A percentile compares a stretch with the other conserved stretches of the same genome.
Evolutionary conservation across 352 stramenopile genomes (phyloP).

Genomic region (Globisporangium nunn): DNA sequence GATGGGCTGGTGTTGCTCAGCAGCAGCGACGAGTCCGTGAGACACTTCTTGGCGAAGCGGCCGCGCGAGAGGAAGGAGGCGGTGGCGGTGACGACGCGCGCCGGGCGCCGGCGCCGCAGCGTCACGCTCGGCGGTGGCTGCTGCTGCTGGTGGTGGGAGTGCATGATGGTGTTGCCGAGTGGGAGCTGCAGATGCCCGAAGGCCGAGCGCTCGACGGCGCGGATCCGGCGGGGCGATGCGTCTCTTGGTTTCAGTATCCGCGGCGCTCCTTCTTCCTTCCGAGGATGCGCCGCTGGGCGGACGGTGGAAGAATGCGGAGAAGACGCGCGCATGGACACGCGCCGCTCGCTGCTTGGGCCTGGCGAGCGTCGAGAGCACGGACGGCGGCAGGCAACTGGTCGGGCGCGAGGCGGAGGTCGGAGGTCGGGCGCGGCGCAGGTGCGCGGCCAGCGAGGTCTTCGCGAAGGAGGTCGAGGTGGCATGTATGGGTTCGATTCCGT

Average conservation of each 20-base stretch:
- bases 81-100: background rate
- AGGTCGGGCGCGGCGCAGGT: too few relatives aligned
- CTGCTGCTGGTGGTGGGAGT: background rate
- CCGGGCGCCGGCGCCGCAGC: background rate
- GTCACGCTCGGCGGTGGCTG: background rate
- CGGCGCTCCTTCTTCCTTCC: background rate
- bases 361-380: too few relatives aligned
- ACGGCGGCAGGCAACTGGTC: too few relatives aligned
- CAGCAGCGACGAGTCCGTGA: conserved; percentile 8
- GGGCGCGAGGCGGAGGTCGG: too few relatives aligned
- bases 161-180: background rate
- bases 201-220: background rate
- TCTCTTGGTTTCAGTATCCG: conserved; percentile 1
- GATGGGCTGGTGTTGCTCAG: conserved; percentile 4
- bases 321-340: background rate
- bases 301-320: background rate
- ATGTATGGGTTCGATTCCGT: too few relatives aligned
- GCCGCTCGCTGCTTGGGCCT: too few relatives aligned
- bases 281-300: background rate
- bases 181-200: conserved; percentile 1
- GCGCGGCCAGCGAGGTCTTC: too few relatives aligned
- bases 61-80: conserved; percentile 9
- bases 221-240: background rate
- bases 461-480: too few relatives aligned
- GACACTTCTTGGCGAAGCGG: conserved; percentile 7